These are phyloP conservation scores for Huntiella abstrusa DNA, from an alignment of 2,329 filamentous ascomycete species.

Conservation along the genomic window DNA sequence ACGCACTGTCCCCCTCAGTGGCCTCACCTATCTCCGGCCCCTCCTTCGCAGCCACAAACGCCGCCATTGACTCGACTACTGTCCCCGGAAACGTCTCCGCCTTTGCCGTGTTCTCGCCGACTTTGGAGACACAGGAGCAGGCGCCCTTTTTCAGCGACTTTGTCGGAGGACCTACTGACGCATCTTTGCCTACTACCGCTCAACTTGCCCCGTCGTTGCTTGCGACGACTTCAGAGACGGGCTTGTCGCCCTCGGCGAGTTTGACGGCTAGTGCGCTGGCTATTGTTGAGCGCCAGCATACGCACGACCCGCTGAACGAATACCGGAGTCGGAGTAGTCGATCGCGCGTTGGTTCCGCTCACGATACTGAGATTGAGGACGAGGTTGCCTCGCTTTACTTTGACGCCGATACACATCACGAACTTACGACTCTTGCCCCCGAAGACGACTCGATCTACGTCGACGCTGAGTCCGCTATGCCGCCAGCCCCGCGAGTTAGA, in stretches of 20 bases:
- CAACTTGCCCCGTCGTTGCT: not conserved
- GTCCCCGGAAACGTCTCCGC: not conserved
- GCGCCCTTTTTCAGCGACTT: conserved; percentile 6
- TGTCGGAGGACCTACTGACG: not conserved
- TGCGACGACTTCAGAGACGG: not conserved
- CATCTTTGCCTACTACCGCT: not conserved
- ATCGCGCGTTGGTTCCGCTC: not conserved
- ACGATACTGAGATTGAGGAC: conserved; percentile 5
- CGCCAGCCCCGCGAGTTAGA: not conserved
- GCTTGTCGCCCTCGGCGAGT: not conserved
- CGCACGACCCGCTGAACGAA: not conserved
- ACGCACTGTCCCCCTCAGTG: not conserved
- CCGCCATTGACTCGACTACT: not conserved
- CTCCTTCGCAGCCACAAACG: not conserved
- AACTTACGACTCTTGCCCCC: not conserved
- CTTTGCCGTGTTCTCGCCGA: conserved; percentile 6
- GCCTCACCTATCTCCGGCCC: not conserved
- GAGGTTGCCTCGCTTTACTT: conserved; percentile 2
- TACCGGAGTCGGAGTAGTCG: not conserved
- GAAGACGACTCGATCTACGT: not conserved
- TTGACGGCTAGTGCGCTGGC: not conserved
- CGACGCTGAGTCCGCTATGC: conserved; percentile 1
- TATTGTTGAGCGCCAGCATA: too few relatives aligned
- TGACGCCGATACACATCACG: conserved; percentile 1
- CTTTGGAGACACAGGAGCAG: conserved; percentile 7